These are phyloP conservation scores for Oxalis stricta DNA, from an alignment of 441 rosid genomes.

Conservation along the genomic window DNA sequence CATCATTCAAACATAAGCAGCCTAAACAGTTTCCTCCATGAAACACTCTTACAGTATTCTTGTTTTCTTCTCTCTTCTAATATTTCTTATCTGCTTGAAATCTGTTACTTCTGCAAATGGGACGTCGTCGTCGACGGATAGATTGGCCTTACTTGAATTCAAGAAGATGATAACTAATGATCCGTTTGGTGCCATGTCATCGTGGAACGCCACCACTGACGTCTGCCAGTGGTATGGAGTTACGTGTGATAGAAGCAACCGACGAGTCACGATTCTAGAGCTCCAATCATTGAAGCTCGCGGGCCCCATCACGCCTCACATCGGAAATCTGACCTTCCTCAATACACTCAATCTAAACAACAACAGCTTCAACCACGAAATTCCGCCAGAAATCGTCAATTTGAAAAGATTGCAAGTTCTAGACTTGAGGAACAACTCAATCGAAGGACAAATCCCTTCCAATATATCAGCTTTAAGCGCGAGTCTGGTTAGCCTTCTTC, in stretches of 20 bases:
- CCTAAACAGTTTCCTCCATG: no score
- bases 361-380: constrained; percentile 5
- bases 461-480: constrained; percentile 7
- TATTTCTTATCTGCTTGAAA: no score
- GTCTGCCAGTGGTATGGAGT: constrained; percentile 9
- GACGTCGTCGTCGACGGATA: no score
- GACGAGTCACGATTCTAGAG: constrained; percentile 2
- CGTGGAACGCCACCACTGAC: neutral
- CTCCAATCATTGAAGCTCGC: constrained; percentile 1
- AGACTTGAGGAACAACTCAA: neutral
- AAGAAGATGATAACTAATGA: no score
- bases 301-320: constrained; percentile 8
- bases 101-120: no score
- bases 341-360: neutral
- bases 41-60: no score
- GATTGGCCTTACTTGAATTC: no score
- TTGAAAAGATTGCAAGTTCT: neutral
- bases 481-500: neutral
- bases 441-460: constrained; percentile 1
- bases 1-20: no score
- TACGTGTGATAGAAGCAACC: neutral
- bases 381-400: constrained; percentile 1
- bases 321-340: constrained; percentile 10
- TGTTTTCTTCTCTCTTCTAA: no score
- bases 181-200: no score